A percentile compares a stretch with the other conserved stretches of the same genome.
These are phyloP conservation scores for Calonectria multiphialidica DNA, from an alignment of 2,329 filamentous ascomycete species.

Conservation along the genomic window DNA sequence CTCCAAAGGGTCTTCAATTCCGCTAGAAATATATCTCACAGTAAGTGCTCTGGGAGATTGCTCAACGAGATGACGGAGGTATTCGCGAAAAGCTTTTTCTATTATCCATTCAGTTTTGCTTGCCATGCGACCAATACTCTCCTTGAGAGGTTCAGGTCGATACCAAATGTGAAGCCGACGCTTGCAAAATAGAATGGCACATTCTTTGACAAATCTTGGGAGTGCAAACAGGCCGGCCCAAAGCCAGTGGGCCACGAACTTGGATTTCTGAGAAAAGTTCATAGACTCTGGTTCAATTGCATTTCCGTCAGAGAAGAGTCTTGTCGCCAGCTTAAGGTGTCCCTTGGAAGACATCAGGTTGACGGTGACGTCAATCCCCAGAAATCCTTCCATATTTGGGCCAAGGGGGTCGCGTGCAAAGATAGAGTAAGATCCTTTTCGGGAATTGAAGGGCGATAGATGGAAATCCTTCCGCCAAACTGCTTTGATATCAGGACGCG, in stretches of 20 bases:
- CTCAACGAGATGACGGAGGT: conserved; percentile 63
- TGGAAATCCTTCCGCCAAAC: conserved; percentile 80
- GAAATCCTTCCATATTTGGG: conserved; percentile 50
- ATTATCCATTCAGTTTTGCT: conserved; percentile 61
- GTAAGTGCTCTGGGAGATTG: conserved; percentile 56
- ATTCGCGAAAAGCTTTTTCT: conserved; percentile 61
- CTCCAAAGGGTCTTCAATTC: conserved; percentile 52
- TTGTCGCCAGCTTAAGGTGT: conserved; percentile 71
- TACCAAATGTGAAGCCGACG: conserved; percentile 73
- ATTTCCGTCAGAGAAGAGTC: conserved; percentile 65
- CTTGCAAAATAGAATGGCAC: conserved; percentile 66
- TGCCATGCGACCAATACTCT: conserved; percentile 67
- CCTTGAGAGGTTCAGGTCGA: conserved; percentile 70
- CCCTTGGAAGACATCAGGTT: conserved; percentile 70
- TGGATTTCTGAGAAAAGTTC: conserved; percentile 53
- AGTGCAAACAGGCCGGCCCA: conserved; percentile 77
- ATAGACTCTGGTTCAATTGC: conserved; percentile 64
- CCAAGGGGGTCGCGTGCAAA: conserved; percentile 59
- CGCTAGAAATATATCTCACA: conserved; percentile 67
- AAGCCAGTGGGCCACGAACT: conserved; percentile 70
- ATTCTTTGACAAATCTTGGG: conserved; percentile 74
- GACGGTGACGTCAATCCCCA: conserved; percentile 69
- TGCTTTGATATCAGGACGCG: conserved; percentile 54
- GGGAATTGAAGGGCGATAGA: conserved; percentile 80
- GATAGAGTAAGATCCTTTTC: conserved; percentile 67